These are phyloP conservation scores for Ambrosia hybrid DNA, from an alignment of 140 eudicot species.

Conservation along the genomic window DNA sequence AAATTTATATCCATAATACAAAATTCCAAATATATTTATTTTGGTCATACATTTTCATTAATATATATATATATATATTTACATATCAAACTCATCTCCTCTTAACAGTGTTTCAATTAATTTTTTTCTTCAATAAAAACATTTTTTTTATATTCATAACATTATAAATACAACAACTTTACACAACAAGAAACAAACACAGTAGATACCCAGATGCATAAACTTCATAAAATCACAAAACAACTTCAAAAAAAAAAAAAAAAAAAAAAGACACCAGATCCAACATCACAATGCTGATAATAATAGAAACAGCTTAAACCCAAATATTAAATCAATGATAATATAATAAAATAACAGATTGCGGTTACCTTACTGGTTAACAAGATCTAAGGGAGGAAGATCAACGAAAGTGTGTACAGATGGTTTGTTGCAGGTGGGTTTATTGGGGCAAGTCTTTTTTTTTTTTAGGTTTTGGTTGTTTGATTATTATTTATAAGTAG, in stretches of 20 bases:
- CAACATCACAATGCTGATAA: not conserved
- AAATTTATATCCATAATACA: not conserved
- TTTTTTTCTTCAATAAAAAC: constrained; percentile 3
- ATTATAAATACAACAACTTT: not conserved
- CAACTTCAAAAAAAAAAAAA: too few species aligned
- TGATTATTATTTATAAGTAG: too few species aligned
- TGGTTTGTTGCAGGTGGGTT: too few species aligned
- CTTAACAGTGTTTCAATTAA: not conserved
- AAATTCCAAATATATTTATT: not conserved
- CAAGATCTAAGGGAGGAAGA: too few species aligned
- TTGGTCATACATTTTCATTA: not conserved
- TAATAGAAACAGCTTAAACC: too few species aligned
- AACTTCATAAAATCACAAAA: not conserved
- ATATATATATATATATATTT: constrained; percentile 1
- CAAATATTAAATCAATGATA: too few species aligned
- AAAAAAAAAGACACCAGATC: constrained; percentile 28
- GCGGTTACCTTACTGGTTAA: too few species aligned
- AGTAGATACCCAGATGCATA: not conserved
- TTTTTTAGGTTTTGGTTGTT: too few species aligned
- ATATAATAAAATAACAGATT: too few species aligned
- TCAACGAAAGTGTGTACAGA: too few species aligned
- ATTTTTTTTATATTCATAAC: not conserved
- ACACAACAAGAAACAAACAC: not conserved
- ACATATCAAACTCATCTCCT: not conserved
- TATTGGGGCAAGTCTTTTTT: too few species aligned